Base-by-base conservation (phyloP, 1,284 basidiomycete species). In the Sporisorium exsertum region DNA sequence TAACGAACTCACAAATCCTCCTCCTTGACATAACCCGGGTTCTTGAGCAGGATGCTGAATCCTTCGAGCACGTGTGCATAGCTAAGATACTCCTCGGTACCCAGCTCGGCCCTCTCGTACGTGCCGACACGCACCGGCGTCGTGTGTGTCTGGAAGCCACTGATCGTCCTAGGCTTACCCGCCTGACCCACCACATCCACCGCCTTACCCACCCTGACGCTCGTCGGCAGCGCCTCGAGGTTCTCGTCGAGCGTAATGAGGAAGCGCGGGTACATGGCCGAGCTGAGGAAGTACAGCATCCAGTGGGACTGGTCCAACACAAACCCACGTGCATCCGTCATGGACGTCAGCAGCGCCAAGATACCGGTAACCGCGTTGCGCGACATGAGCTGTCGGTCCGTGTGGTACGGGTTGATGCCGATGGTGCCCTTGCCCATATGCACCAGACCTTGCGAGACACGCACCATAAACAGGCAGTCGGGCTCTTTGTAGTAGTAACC, bases 391-490 rank as follows among this genome's bases (percentile, higher is more conserved):
- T 89, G 91, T 51, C 96, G 91, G 86, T 99, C 96, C 32, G 90
- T 90, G 89, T 94, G 98, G 91, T 96, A 99, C 2, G 97, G 96
- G 86, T 96, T 97, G 83, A 99, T 89, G n/a, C 94, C 93, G 82
- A 99, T 93, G 10, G 95, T 97, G 42, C 97, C 97, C 88, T 99
- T 99, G 87, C 97, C 97, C 95, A 99, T 96, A 86, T 98, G 94
- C 16, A 99, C 93, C 72, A 99, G 87, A 24, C 97, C 97, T 81
- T 99, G 96, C 3, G 96, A 94, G 60, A 99, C 91, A 64, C 97
- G 92, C 15, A 98, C 96, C 89, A 94, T 93, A 87, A 99, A 99
- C 80, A 99, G 87, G 84, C 94, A 97, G 85, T 99, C 95, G 3
- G 95, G 91, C 86, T 99, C 97, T 87, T 97, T 98, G 87, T 93